A percentile compares a stretch with the other conserved stretches of the same genome.
Evolutionary conservation across 1,139 yeast species (phyloP).

Genomic region (Pneumocystis jirovecii): DNA sequence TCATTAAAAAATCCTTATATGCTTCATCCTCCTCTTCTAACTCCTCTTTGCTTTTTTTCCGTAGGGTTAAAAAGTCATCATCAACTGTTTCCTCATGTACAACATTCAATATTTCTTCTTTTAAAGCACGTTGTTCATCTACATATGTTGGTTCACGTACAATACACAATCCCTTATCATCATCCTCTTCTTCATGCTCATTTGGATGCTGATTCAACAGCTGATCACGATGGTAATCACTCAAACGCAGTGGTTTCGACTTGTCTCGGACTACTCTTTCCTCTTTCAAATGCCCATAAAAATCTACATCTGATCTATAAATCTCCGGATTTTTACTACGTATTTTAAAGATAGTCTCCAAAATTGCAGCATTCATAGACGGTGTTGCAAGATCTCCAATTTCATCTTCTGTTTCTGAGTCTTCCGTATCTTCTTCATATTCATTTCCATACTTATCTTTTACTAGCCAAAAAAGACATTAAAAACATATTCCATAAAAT

Average conservation of each 20-base stretch:
- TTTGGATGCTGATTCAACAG: constrained; percentile 43
- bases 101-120: constrained; percentile 46
- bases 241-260: constrained; percentile 71
- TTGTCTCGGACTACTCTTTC: constrained; percentile 17
- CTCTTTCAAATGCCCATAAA: constrained; percentile 12
- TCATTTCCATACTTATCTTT: constrained; percentile 20
- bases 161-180: constrained; percentile 6
- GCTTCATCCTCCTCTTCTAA: constrained; percentile 20
- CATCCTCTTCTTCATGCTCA: constrained; percentile 26
- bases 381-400: constrained; percentile 77
- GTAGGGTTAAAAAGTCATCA: constrained; percentile 35
- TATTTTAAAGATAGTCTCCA: constrained; percentile 55
- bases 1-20: constrained; percentile 11
- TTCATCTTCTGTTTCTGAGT: constrained; percentile 60
- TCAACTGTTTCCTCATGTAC: constrained; percentile 41
- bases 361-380: constrained; percentile 68
- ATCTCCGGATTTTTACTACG: constrained; percentile 47
- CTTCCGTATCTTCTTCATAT: constrained; percentile 11
- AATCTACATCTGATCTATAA: constrained; percentile 37
- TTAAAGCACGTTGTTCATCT: constrained; percentile 10
- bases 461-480: constrained; percentile 15
- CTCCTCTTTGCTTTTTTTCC: constrained; percentile 39
- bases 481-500: neutral
- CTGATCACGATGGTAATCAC: constrained; percentile 82
- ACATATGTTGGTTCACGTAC: constrained; percentile 8